Evolutionary conservation across 2,329 filamentous ascomycete genomes (phyloP).

Genomic region (Helotiales sp.): DNA sequence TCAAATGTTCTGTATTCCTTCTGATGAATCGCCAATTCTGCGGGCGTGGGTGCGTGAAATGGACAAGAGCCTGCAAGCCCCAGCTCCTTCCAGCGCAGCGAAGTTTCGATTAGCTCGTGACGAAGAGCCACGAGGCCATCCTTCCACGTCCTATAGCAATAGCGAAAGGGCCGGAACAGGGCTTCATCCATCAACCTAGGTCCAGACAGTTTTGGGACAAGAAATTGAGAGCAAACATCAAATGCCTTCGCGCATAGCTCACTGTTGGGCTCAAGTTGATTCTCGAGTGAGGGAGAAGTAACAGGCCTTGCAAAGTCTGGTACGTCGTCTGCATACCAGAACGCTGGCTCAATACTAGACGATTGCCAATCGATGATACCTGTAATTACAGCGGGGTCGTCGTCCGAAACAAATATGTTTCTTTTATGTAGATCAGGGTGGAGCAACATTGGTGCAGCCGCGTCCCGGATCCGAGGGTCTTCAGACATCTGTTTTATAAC

Average conservation of each 20-base stretch:
- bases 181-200: constrained; percentile 45
- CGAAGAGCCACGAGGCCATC: constrained; percentile 47
- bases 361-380: constrained; percentile 51
- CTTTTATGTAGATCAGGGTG: constrained; percentile 49
- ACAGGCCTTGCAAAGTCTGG: constrained; percentile 47
- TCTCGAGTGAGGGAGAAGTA: constrained; percentile 28
- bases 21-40: constrained; percentile 29
- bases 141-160: constrained; percentile 49
- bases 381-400: constrained; percentile 46
- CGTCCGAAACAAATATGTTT: constrained; percentile 50
- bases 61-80: constrained; percentile 45
- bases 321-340: constrained; percentile 46
- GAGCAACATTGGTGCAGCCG: constrained; percentile 43
- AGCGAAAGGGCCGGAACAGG: constrained; percentile 47
- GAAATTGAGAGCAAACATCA: constrained; percentile 42
- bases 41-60: constrained; percentile 24
- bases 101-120: constrained; percentile 49
- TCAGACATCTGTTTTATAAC: constrained; percentile 42
- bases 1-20: constrained; percentile 30
- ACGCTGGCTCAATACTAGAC: constrained; percentile 47
- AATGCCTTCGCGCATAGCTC: constrained; percentile 40
- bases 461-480: constrained; percentile 39
- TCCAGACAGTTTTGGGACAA: constrained; percentile 40
- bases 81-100: constrained; percentile 46
- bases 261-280: constrained; percentile 38